Base-by-base conservation (phyloP, 2,329 filamentous ascomycete species). In the Stemphylium vesicarium region DNA sequence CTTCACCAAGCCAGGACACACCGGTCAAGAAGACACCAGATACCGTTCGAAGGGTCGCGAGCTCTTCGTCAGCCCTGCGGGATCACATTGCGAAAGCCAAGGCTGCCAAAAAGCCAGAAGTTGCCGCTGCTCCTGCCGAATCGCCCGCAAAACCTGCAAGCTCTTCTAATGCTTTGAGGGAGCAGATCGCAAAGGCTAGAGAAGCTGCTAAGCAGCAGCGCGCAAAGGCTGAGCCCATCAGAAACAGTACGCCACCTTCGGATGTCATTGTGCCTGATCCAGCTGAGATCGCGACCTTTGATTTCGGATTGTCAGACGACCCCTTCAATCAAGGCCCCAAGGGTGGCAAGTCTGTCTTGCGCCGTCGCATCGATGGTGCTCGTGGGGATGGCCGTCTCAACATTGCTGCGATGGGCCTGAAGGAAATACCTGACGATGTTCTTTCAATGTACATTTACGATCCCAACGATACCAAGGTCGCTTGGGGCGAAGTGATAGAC, bases 11-110 rank as follows among this genome's bases (percentile, higher is more conserved):
- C 18, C 58, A 56, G n/a, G 58, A 57, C 43, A 36, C 57, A 32
- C 62, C 60, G 6, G 47, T 64, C 4, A 69, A 65, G 18, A 76
- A 79, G 53, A 68, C 75, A 12, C 72, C 68, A 38, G 60, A 62
- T 6, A 65, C 71, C 2, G 48, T 60, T 18, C 61, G 75, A 32
- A 83, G 79, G 53, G 74, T 74, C 0, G 76, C 79, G 5, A 95
- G 90, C 65, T 92, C 92, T 0, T 97, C 94, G 0, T 81, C 84
- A 13, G 88, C 92, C 0, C 78, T 99, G 12, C 86, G 95, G 31
- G 92, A 97, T 46, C 93, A 95, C 49, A 97, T 98, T 59, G 92
- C 93, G 33, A 94, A 93, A 66, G 94, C 95, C 0, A 96, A 94
- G 71, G 92, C 92, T 2, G 90, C 92, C 2, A 89, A 86, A 50